Evolutionary conservation across 2,329 filamentous ascomycete species (phyloP).

Genomic region (Fusarium dimerum): DNA sequence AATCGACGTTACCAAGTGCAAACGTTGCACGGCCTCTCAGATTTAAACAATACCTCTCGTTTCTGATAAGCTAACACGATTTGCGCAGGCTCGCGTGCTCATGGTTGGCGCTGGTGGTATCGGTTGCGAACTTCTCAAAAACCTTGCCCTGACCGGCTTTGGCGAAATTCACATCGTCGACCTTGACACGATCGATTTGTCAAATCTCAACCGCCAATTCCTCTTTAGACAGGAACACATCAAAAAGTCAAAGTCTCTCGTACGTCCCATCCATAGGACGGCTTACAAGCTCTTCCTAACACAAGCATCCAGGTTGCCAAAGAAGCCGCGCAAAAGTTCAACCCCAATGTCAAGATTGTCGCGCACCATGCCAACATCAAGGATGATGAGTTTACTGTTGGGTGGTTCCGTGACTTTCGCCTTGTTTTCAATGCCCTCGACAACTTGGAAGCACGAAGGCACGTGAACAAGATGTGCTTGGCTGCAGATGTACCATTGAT

Average conservation of each 20-base stretch:
- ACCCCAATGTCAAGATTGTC: constrained; percentile 81
- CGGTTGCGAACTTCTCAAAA: constrained; percentile 96
- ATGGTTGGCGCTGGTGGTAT: constrained; percentile 97
- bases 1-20: neutral
- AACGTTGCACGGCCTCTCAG: neutral
- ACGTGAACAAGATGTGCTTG: constrained; percentile 97
- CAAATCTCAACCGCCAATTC: constrained; percentile 97
- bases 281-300: constrained; percentile 20
- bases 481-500: constrained; percentile 88
- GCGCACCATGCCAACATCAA: constrained; percentile 96
- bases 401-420: constrained; percentile 82
- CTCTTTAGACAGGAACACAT: constrained; percentile 96
- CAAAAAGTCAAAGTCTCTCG: constrained; percentile 93
- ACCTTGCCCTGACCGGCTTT: constrained; percentile 88
- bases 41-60: constrained; percentile 1
- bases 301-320: constrained; percentile 71
- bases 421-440: constrained; percentile 97
- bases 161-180: constrained; percentile 94
- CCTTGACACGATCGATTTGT: constrained; percentile 96
- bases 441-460: constrained; percentile 88
- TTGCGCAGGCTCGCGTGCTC: constrained; percentile 72
- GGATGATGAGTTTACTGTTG: constrained; percentile 79
- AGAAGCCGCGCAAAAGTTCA: constrained; percentile 87
- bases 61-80: constrained; percentile 17
- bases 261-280: constrained; percentile 44